phyloP scores from a whole-genome alignment of 2,329 filamentous ascomycete species.

The Fusarium luffae region DNA sequence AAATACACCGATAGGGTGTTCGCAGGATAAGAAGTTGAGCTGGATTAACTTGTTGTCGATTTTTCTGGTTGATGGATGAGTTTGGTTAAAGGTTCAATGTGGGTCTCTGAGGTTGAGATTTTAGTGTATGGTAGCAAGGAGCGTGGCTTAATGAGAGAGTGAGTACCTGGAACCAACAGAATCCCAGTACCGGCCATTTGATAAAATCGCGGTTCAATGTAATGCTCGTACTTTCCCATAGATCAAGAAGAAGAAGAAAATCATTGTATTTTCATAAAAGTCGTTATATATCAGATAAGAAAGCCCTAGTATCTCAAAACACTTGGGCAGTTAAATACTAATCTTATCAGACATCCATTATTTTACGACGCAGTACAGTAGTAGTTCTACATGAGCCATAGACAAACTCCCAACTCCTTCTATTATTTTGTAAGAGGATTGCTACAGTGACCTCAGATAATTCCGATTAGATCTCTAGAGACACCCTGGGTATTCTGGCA shows the following conservation, averaged over 20 bases:
- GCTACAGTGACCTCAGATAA: not conserved
- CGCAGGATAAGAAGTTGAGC: not conserved
- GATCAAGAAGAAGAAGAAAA: not conserved
- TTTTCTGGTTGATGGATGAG: constrained; percentile 27
- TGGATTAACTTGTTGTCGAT: constrained; percentile 10
- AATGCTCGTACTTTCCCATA: not conserved
- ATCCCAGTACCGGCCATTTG: not conserved
- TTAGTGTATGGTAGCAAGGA: constrained; percentile 32
- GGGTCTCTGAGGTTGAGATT: constrained; percentile 46
- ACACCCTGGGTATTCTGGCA: not conserved
- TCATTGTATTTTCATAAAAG: not conserved
- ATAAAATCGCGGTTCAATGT: not conserved
- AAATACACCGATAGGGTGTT: not conserved
- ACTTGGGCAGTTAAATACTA: not conserved
- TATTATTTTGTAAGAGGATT: not conserved
- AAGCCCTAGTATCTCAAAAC: not conserved
- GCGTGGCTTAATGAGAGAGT: not conserved
- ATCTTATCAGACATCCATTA: not conserved
- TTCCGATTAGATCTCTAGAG: not conserved
- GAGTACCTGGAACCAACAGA: not conserved
- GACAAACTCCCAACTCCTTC: constrained; percentile 6
- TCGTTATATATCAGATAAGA: not conserved
- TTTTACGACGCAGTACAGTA: not conserved
- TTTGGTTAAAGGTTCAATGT: constrained; percentile 45
- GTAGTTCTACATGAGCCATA: not conserved